These are phyloP conservation scores for Fusarium humuli DNA, from an alignment of 2,329 filamentous ascomycete species.

Conservation along the genomic window DNA sequence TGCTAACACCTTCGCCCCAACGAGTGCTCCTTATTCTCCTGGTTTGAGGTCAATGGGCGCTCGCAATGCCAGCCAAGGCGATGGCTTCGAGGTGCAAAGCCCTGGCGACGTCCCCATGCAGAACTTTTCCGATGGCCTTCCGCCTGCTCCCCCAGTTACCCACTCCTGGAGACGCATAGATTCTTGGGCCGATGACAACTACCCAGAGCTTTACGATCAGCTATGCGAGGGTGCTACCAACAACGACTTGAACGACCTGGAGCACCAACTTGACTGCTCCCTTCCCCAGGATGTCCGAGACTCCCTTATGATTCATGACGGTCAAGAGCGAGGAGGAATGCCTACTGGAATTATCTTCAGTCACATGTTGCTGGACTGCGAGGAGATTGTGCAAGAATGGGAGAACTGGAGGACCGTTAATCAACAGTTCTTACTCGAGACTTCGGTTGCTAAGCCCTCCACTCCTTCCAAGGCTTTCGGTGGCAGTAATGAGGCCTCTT, in stretches of 20 bases:
- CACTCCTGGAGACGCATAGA: slow-evolving; percentile 98
- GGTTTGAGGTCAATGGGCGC: slow-evolving; percentile 85
- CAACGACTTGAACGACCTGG: slow-evolving; percentile 96
- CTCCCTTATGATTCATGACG: slow-evolving; percentile 90
- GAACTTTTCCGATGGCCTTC: slow-evolving; percentile 89
- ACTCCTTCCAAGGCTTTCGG: slow-evolving; percentile 78
- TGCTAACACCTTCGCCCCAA: slow-evolving; percentile 58
- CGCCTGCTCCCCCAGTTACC: slow-evolving; percentile 85
- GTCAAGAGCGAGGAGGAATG: slow-evolving; percentile 92
- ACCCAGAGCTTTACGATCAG: slow-evolving; percentile 93
- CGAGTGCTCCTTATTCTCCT: slow-evolving; percentile 84
- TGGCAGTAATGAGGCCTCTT: slow-evolving; percentile 74
- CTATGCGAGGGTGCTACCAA: slow-evolving; percentile 89
- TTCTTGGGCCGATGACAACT: slow-evolving; percentile 92
- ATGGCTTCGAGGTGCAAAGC: slow-evolving; percentile 77
- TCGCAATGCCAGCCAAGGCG: slow-evolving; percentile 70
- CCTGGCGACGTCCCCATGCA: slow-evolving; percentile 95
- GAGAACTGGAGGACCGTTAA: slow-evolving; percentile 96
- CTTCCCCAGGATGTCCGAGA: slow-evolving; percentile 94
- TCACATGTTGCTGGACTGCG: slow-evolving; percentile 95
- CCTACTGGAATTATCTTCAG: slow-evolving; percentile 95
- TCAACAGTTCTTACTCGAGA: slow-evolving; percentile 82
- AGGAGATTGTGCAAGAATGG: slow-evolving; percentile 98
- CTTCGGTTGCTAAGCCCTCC: slow-evolving; percentile 67
- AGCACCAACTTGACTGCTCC: slow-evolving; percentile 94